These are phyloP conservation scores for Mycothermus thermophilus DNA, from an alignment of 495 filamentous ascomycete species.

Conservation along the genomic window DNA sequence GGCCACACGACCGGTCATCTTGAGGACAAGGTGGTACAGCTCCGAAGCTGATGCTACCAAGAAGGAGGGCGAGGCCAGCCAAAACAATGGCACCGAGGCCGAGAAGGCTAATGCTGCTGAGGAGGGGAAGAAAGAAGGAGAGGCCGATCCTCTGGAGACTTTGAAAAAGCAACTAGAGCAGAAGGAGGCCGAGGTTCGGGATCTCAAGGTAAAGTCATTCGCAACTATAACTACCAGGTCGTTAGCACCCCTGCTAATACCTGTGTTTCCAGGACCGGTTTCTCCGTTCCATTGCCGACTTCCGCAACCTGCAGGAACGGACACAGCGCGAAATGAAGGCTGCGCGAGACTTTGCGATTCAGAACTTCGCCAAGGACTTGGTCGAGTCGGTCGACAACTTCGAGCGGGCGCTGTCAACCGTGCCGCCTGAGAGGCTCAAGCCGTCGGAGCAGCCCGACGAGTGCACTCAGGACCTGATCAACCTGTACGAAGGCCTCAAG, in stretches of 20 bases:
- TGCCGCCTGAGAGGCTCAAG: slow-evolving; percentile 57
- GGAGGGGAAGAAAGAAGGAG: slow-evolving; percentile 20
- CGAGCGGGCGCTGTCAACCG: slow-evolving; percentile 72
- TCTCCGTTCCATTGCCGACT: slow-evolving; percentile 85
- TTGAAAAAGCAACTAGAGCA: slow-evolving; percentile 59
- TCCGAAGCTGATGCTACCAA: slow-evolving; percentile 22
- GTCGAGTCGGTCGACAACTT: slow-evolving; percentile 93
- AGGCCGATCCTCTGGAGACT: slow-evolving; percentile 2
- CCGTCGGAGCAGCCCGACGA: slow-evolving; percentile 37
- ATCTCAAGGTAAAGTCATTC: slow-evolving; percentile 58
- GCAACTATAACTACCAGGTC: background rate
- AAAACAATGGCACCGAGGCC: too few species aligned
- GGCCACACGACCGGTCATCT: slow-evolving; percentile 15
- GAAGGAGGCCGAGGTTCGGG: slow-evolving; percentile 69
- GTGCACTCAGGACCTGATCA: slow-evolving; percentile 51
- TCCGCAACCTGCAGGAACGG: slow-evolving; percentile 91
- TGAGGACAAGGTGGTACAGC: slow-evolving; percentile 34
- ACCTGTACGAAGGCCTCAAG: slow-evolving; percentile 74
- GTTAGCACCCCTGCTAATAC: background rate
- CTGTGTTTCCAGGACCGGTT: slow-evolving; percentile 59
- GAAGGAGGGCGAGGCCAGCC: slow-evolving; percentile 23
- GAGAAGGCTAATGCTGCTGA: slow-evolving; percentile 17
- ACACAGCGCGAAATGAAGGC: slow-evolving; percentile 79
- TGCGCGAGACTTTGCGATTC: slow-evolving; percentile 84
- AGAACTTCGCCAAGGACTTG: slow-evolving; percentile 86